These are phyloP conservation scores for Raphanus raphanistrum DNA, from an alignment of 345 rosid genomes.

Conservation along the genomic window DNA sequence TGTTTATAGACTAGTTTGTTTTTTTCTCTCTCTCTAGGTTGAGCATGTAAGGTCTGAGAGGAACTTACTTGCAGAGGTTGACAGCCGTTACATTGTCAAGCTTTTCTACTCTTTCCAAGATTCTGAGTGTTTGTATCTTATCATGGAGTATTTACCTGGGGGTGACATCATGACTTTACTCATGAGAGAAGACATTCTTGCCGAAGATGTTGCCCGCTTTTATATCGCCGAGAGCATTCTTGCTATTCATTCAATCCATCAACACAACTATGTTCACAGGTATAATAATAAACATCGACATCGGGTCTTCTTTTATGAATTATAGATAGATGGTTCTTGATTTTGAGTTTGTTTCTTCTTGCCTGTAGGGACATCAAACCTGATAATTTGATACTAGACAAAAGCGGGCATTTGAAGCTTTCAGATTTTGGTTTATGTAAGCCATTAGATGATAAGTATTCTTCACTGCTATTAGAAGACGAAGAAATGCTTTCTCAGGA, in stretches of 20 bases:
- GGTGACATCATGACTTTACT: constrained; percentile 99
- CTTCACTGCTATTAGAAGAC: constrained; percentile 74
- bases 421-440: constrained; percentile 99
- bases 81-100: constrained; percentile 89
- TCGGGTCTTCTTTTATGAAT: not conserved
- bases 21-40: constrained; percentile 54
- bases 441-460: constrained; percentile 91
- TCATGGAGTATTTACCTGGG: constrained; percentile 98
- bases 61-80: constrained; percentile 96
- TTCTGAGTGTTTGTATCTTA: constrained; percentile 87
- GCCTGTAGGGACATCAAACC: constrained; percentile 91
- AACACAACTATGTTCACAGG: constrained; percentile 84
- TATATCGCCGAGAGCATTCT: constrained; percentile 89
- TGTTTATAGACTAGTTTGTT: not conserved
- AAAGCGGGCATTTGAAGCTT: constrained; percentile 94
- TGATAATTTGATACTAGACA: constrained; percentile 91
- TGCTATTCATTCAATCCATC: constrained; percentile 87
- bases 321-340: not conserved
- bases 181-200: constrained; percentile 95
- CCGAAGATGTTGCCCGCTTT: constrained; percentile 90
- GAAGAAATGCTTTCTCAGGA: constrained; percentile 62
- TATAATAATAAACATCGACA: constrained; percentile 19
- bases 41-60: constrained; percentile 99
- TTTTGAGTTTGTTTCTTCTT: constrained; percentile 27
- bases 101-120: constrained; percentile 98